Base-by-base conservation (phyloP, 805 yeast genomes). In the Jamesozyma rosinii region DNA sequence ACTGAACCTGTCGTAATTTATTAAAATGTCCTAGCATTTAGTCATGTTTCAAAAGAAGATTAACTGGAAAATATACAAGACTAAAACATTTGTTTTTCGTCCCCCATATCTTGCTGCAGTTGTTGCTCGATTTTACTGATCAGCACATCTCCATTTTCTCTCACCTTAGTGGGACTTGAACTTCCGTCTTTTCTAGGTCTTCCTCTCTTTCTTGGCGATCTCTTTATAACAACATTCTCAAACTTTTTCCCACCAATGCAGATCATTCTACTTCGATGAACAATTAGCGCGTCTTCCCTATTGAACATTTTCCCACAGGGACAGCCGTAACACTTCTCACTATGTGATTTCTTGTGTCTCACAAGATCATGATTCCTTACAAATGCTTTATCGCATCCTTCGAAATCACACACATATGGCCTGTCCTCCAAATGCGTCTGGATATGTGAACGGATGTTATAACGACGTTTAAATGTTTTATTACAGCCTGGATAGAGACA, bases 361-460 rank as follows among this genome's bases (percentile, higher is more conserved):
- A 87, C 75, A 51, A 92, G 70, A 65, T 92, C 99, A 58, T 92
- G 98, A 48, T 90, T 95, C 49, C 99, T 74, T 20, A 92, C 99
- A 67, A 92, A 92, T 27, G 85, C 76, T 51, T 89, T 85, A 4
- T 76, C 75, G 64, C 99, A 92, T 35, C 71, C 71, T 3, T 67
- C 68, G 34, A 52, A 52, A 22, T 69, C 70, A 66, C 99, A 92
- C 0, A 72, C 68, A 64, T 86, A 90, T 1, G 99, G 99, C 49
- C 97, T 71, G 63, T 92, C 97, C 58, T 90, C 81, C 40, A 92
- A 66, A 68, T 92, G 99, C 0, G 98, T 92, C 59, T 92, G 98
- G 43, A 92, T 88, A 61, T 92, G 99, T 0, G 95, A 86, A 49
- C 97, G 71, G 13, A 87, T 85, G 56, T 92, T 92, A 65, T 94